phyloP scores from a whole-genome alignment of 2,329 filamentous ascomycete genomes.

The Diaporthe helianthi region DNA sequence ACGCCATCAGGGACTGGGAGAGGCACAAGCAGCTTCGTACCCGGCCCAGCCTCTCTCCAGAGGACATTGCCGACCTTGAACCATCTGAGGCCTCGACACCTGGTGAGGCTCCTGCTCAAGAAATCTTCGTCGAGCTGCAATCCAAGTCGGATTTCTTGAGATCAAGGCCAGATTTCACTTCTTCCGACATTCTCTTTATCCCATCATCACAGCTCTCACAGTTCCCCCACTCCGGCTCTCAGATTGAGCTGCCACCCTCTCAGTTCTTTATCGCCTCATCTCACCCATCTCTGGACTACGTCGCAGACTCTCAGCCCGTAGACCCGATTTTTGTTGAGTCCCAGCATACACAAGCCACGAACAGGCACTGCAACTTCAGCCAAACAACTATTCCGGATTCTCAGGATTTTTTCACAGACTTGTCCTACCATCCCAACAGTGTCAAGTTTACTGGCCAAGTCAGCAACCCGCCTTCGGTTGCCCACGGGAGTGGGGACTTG shows the following conservation, averaged over 20 bases:
- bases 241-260: slow-evolving; percentile 29
- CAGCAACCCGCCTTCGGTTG: neutral
- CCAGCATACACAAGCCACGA: slow-evolving; percentile 25
- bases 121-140: slow-evolving; percentile 30
- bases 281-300: slow-evolving; percentile 34
- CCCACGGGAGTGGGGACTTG: neutral
- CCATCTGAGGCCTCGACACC: slow-evolving; percentile 17
- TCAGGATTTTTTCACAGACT: slow-evolving; percentile 42
- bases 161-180: slow-evolving; percentile 35
- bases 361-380: slow-evolving; percentile 37
- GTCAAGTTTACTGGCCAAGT: neutral
- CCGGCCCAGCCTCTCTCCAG: slow-evolving; percentile 14
- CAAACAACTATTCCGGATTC: slow-evolving; percentile 53
- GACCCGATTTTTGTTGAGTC: neutral
- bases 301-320: slow-evolving; percentile 29
- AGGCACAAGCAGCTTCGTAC: slow-evolving; percentile 34
- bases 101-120: neutral
- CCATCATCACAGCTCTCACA: slow-evolving; percentile 32
- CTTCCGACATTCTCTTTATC: slow-evolving; percentile 35
- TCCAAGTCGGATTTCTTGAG: slow-evolving; percentile 34
- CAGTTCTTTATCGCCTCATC: slow-evolving; percentile 32
- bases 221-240: neutral
- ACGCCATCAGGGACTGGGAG: slow-evolving; percentile 42
- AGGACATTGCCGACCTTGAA: neutral
- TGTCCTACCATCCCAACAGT: slow-evolving; percentile 25